Evolutionary conservation across 768 basidiomycete species (phyloP).

Genomic region (Russula virescens): DNA sequence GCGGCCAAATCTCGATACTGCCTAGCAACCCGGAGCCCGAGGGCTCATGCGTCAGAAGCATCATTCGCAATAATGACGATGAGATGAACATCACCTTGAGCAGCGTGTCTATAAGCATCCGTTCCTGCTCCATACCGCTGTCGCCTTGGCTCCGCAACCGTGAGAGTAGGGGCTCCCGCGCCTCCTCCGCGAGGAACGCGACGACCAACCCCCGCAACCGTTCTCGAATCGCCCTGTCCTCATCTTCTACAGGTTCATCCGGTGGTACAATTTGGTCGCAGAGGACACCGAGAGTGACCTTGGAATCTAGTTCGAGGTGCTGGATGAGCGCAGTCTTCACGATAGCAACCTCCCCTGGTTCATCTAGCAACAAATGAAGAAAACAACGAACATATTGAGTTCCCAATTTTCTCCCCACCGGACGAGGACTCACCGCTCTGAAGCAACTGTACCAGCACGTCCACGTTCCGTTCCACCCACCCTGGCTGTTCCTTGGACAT

Average conservation of each 20-base stretch:
- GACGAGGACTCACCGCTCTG: slow-evolving; percentile 53
- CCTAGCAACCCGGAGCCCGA: slow-evolving; percentile 32
- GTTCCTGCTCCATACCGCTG: slow-evolving; percentile 43
- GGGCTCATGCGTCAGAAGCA: no score
- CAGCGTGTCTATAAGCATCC: slow-evolving; percentile 43
- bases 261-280: slow-evolving; percentile 59
- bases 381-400: not conserved
- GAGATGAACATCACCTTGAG: slow-evolving; percentile 39
- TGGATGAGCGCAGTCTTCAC: slow-evolving; percentile 55
- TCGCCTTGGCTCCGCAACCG: slow-evolving; percentile 39
- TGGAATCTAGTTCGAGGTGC: slow-evolving; percentile 60
- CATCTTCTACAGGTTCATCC: slow-evolving; percentile 49
- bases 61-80: no score
- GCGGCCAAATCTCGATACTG: slow-evolving; percentile 40
- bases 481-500: slow-evolving; percentile 45
- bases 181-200: slow-evolving; percentile 51
- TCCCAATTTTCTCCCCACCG: not conserved
- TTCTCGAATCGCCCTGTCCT: slow-evolving; percentile 52
- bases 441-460: slow-evolving; percentile 68
- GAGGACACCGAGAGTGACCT: slow-evolving; percentile 56
- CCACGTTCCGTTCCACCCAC: slow-evolving; percentile 65
- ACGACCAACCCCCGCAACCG: slow-evolving; percentile 54
- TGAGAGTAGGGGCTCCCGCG: slow-evolving; percentile 41
- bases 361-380: no score
- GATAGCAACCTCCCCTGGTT: slow-evolving; percentile 55